These are phyloP conservation scores for Metschnikowia drakensbergensis DNA, from an alignment of 805 yeast genomes.

Conservation along the genomic window DNA sequence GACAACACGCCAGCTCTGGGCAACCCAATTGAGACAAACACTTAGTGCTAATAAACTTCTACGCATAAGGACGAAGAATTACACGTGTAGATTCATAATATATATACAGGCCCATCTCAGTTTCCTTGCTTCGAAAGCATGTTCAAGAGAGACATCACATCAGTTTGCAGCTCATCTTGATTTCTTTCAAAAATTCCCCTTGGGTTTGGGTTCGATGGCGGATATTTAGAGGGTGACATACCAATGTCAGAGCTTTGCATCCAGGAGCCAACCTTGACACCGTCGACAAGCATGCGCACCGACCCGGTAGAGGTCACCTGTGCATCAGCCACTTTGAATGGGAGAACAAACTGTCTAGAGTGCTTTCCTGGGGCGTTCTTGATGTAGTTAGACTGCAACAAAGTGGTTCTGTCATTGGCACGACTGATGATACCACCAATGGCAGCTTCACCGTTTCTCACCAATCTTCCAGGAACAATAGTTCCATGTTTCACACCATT, in stretches of 20 bases:
- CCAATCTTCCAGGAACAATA: slow-evolving; percentile 67
- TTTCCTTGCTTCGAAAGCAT: slow-evolving; percentile 16
- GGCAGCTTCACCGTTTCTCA: slow-evolving; percentile 49
- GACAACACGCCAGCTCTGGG: not conserved
- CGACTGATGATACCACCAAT: slow-evolving; percentile 51
- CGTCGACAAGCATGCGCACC: slow-evolving; percentile 37
- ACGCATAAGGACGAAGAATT: not conserved
- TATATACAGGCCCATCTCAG: slow-evolving; percentile 9
- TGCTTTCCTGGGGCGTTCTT: slow-evolving; percentile 36
- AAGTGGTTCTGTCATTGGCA: slow-evolving; percentile 29
- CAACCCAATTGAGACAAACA: not conserved
- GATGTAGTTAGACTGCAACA: slow-evolving; percentile 34
- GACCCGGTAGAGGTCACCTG: slow-evolving; percentile 36
- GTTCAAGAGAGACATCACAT: slow-evolving; percentile 19
- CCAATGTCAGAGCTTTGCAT: slow-evolving; percentile 26
- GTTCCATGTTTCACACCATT: slow-evolving; percentile 56
- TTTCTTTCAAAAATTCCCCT: slow-evolving; percentile 34
- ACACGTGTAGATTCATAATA: not conserved
- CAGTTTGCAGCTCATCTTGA: slow-evolving; percentile 18
- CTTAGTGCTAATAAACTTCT: not conserved
- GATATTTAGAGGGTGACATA: slow-evolving; percentile 22
- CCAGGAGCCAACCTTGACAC: slow-evolving; percentile 41
- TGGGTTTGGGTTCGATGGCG: slow-evolving; percentile 32
- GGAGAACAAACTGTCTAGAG: slow-evolving; percentile 42
- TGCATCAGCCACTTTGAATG: slow-evolving; percentile 40